A percentile compares a stretch with the other conserved stretches of the same genome.
These are phyloP conservation scores for Xylogone sp. DNA, from an alignment of 2,329 filamentous ascomycete species.

Conservation along the genomic window DNA sequence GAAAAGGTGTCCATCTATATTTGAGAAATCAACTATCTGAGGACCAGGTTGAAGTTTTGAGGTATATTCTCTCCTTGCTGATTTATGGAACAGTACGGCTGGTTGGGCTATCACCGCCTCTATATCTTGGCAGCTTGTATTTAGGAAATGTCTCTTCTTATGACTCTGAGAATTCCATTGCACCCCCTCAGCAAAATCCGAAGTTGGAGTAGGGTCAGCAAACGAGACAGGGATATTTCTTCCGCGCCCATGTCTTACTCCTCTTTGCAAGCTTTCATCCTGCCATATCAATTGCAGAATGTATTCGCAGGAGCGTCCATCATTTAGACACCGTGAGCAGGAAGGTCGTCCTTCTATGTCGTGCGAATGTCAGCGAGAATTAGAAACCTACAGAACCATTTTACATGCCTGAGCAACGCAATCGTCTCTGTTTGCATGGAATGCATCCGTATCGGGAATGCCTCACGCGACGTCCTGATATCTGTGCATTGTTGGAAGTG, in stretches of 20 bases:
- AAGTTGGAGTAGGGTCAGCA: constrained; percentile 4
- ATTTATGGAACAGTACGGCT: not conserved
- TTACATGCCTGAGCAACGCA: constrained; percentile 7
- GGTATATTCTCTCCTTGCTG: not conserved
- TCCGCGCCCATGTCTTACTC: constrained; percentile 7
- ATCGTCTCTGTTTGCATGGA: constrained; percentile 6
- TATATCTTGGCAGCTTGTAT: constrained; percentile 5
- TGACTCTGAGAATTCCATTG: not conserved
- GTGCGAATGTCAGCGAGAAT: not conserved
- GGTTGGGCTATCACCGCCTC: not conserved
- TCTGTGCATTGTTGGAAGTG: too few species aligned
- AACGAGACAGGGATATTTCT: constrained; percentile 3
- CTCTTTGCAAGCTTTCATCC: constrained; percentile 6
- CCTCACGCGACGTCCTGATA: constrained; percentile 7
- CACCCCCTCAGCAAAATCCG: not conserved
- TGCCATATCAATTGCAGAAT: constrained; percentile 7
- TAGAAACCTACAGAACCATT: not conserved
- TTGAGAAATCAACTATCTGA: constrained; percentile 3
- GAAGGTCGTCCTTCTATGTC: constrained; percentile 9
- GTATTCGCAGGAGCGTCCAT: constrained; percentile 8
- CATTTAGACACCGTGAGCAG: constrained; percentile 5
- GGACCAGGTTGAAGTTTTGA: not conserved
- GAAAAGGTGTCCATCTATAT: constrained; percentile 7
- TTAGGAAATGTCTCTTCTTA: constrained; percentile 3
- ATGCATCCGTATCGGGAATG: constrained; percentile 8